Evolutionary conservation across 257 asterid genomes (phyloP).

Genomic region (Przewalskia tangutica): DNA sequence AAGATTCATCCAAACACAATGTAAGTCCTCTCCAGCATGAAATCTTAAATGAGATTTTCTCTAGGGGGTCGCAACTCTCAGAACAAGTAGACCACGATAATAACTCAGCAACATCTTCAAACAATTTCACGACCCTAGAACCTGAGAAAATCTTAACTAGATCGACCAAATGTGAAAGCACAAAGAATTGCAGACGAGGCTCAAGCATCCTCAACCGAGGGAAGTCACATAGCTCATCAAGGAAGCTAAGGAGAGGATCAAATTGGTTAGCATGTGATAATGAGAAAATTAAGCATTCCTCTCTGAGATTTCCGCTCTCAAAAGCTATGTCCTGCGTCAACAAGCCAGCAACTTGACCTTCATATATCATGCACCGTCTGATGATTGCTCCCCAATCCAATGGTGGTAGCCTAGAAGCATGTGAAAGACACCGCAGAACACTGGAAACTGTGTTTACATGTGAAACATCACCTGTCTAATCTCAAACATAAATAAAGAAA

Average conservation of each 20-base stretch:
- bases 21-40: conserved; percentile 91
- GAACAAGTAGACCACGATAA: conserved; percentile 40
- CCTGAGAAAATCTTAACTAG: conserved; percentile 59
- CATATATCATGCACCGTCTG: conserved; percentile 76
- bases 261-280: conserved; percentile 59
- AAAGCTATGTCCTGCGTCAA: conserved; percentile 19
- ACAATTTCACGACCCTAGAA: conserved; percentile 61
- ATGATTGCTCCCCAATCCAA: conserved; percentile 72
- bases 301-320: conserved; percentile 55
- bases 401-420: conserved; percentile 71
- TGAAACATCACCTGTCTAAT: conserved; percentile 42
- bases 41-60: conserved; percentile 44
- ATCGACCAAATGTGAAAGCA: conserved; percentile 61
- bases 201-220: conserved; percentile 78
- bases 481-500: conserved; percentile 7
- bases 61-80: conserved; percentile 31
- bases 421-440: conserved; percentile 65
- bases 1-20: conserved; percentile 44
- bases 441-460: conserved; percentile 35
- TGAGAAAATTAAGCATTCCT: conserved; percentile 69
- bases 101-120: conserved; percentile 58
- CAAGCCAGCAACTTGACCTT: conserved; percentile 43
- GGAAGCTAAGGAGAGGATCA: conserved; percentile 70
- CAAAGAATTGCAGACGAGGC: conserved; percentile 55
- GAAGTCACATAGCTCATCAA: conserved; percentile 66